Evolutionary conservation across 371 early-diverging fungal species (phyloP), one percentile per base, ranked within the genome.

Genomic region (Mortierella sp.): DNA sequence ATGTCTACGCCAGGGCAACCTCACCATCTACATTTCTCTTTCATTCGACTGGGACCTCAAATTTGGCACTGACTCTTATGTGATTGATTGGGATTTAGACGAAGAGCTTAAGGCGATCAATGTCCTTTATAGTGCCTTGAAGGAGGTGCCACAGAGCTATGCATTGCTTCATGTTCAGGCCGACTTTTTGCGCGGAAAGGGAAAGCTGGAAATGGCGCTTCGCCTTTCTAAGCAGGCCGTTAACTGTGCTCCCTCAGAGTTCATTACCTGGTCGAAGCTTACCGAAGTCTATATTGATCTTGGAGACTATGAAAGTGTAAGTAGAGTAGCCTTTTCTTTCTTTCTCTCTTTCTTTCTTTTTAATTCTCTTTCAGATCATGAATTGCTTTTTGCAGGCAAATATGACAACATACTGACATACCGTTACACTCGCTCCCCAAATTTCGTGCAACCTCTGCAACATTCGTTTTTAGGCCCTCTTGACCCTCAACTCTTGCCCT

Each of bases 401-500:
- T 3, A 50, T 50, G 25, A 51, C 47, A n/a, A 11, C 16, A 37
- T 11, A 48, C 19, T 43, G 45, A 51, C 50, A n/a, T 16, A 21
- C 45, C 43, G 14, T n/a, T 5, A 26, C n/a, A 57, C 26, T 57
- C n/a, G 21, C 26, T 57, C 11, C 2, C 43, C n/a, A 21, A 9
- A n/a, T 11, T n/a, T 21, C 28, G 28, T 52, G 30, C 47, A 52
- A 19, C 19, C n/a, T 1, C 29, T 47, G 45, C 45, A 30, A 46
- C 15, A 64, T 26, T n/a, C n/a, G n/a, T n/a, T n/a, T 9, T 46
- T 66, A 91, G 91, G 98, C 98, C 11, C 84, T 98, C 25, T 86
- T 98, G 70, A 92, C 98, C 0, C 86, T 98, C 72, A 98, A 98
- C 81, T 93, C 96, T 6, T 98, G 98, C 79, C 98, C 98, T 6